phyloP scores from a whole-genome alignment of 768 basidiomycete genomes.

The Mycena vitilis region DNA sequence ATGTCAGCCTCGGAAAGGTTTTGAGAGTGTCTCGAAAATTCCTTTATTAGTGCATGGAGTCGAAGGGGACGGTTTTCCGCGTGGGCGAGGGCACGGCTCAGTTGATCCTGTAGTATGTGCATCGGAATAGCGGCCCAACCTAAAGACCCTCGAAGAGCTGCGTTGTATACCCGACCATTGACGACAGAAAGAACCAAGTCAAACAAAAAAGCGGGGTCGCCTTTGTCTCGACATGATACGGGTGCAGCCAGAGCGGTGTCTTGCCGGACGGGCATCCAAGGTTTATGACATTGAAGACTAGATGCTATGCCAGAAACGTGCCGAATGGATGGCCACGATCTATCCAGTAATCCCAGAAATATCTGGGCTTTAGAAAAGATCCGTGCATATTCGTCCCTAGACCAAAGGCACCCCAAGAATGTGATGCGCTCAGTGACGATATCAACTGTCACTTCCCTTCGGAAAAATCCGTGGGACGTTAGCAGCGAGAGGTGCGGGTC shows the following conservation, averaged over 20 bases:
- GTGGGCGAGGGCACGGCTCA: constrained; percentile 17
- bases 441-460: constrained; percentile 14
- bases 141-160: constrained; percentile 16
- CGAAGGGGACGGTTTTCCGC: constrained; percentile 1
- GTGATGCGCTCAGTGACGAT: constrained; percentile 28
- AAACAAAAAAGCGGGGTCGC: constrained; percentile 17
- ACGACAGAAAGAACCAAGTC: constrained; percentile 28
- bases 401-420: constrained; percentile 15
- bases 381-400: neutral
- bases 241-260: constrained; percentile 14
- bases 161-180: constrained; percentile 8
- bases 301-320: neutral
- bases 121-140: constrained; percentile 28
- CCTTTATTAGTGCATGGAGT: constrained; percentile 24
- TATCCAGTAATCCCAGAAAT: constrained; percentile 28
- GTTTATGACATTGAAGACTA: neutral
- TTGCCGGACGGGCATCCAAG: constrained; percentile 28
- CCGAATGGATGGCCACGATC: constrained; percentile 17
- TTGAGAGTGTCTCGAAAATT: constrained; percentile 13
- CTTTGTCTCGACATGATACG: constrained; percentile 16
- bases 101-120: constrained; percentile 19
- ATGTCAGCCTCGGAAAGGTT: constrained; percentile 23
- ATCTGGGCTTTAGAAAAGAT: constrained; percentile 27
- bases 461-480: constrained; percentile 16
- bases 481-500: constrained; percentile 13